Evolutionary conservation across 2,329 filamentous ascomycete species (phyloP), one percentile per base, ranked within the genome.

Genomic region (Cladorrhinum sp.): DNA sequence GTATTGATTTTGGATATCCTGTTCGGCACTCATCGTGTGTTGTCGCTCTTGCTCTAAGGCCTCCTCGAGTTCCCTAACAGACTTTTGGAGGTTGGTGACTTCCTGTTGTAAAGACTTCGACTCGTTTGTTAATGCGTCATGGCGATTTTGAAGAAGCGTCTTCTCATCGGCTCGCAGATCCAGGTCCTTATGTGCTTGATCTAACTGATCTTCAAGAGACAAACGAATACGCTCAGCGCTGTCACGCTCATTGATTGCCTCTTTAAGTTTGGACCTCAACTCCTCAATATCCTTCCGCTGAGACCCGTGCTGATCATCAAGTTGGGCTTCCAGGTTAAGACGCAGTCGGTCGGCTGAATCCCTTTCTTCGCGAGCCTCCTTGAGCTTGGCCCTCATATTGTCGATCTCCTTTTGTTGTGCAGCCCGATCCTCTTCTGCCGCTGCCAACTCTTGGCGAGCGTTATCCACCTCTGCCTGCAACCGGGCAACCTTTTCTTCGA

Each of bases 401-500:
- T 77, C 74, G 13, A 77, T 76, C 57, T 83, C 79, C 9, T 75
- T 74, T 29, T 80, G 77, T 61, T 78, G 79, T 22, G 79, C 74
- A 0, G 74, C 70, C 41, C 78, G 75, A 60, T 84, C 77, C 50
- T 82, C 79, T 66, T 86, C 80, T 1, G 88, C 72, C n/a, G 74
- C 72, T 13, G 76, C 75, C 56, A 79, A 80, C 55, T 81, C 81
- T 20, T 79, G 73, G 20, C 78, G 76, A 18, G 80, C 76, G 62
- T 76, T 76, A 59, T 85, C 83, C 5, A 91, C 75, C 60, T 92
- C 88, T 50, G 83, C 77, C 66, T 92, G 88, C 9, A 93, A 76
- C 29, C 85, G 85, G 55, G 79, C 76, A 8, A 85, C 77, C 72
- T 86, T 91, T 66, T 91, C 88, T 68, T 93, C 89, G 18, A 91